Conservation (phyloP, 1,139 yeast species). For the Magnusiomyces sp. region DNA sequence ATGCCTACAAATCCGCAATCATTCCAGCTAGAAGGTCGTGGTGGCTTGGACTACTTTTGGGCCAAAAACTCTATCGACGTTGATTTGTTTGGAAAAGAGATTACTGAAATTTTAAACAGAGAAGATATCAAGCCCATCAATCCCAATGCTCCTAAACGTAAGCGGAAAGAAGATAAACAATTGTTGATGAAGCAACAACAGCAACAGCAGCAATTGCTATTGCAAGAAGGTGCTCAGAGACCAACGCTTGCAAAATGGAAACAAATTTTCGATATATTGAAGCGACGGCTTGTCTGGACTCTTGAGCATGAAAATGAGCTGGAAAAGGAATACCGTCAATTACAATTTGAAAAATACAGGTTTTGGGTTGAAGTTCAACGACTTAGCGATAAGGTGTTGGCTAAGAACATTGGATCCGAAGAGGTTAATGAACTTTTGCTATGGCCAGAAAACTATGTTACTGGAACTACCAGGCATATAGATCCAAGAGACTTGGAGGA, state of each 20-base stretch:
- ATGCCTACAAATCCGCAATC: conserved; percentile 8
- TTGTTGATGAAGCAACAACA: neutral
- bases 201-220: neutral
- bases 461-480: neutral
- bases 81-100: conserved; percentile 12
- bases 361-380: conserved; percentile 53
- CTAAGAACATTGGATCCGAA: conserved; percentile 22
- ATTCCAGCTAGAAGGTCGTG: conserved; percentile 14
- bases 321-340: conserved; percentile 35
- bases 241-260: conserved; percentile 16
- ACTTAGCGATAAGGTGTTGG: conserved; percentile 44
- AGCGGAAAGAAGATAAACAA: conserved; percentile 3
- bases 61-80: conserved; percentile 5
- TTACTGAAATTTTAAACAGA: conserved; percentile 5
- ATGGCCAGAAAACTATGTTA: conserved; percentile 4
- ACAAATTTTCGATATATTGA: conserved; percentile 27
- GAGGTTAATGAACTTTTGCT: conserved; percentile 9
- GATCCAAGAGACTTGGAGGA: conserved; percentile 1
- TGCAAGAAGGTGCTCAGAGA: neutral
- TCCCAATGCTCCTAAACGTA: neutral
- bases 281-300: conserved; percentile 40
- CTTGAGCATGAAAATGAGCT: conserved; percentile 42
- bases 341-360: conserved; percentile 36
- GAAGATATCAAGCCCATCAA: conserved; percentile 1
- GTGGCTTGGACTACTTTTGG: conserved; percentile 9